Conservation (phyloP, 2,329 filamentous ascomycete species). For the Chaetomiaceae sp. region DNA sequence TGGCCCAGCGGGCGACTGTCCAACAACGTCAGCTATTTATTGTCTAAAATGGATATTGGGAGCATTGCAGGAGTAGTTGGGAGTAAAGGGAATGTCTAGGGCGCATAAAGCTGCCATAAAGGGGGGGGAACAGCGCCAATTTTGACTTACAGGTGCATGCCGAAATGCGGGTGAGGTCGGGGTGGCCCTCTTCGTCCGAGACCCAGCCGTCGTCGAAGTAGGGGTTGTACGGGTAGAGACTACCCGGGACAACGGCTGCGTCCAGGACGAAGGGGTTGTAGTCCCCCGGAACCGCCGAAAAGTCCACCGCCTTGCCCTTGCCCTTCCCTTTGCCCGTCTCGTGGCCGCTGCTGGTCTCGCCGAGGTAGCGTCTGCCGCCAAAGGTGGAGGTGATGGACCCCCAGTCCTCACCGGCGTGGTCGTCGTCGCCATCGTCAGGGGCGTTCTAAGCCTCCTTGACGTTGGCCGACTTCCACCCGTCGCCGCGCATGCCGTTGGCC, state of each 20-base stretch:
- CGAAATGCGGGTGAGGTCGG: not conserved
- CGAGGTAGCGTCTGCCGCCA: not conserved
- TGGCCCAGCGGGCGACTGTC: too few species aligned
- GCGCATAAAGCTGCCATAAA: too few species aligned
- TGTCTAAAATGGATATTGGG: too few species aligned
- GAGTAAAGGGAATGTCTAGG: too few species aligned
- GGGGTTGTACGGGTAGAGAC: not conserved
- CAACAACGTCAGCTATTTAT: too few species aligned
- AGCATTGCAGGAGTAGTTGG: too few species aligned
- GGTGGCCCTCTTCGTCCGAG: constrained; percentile 6
- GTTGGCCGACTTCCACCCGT: not conserved
- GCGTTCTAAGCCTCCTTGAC: not conserved
- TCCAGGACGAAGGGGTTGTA: not conserved
- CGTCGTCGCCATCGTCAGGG: not conserved
- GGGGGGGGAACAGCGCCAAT: too few species aligned
- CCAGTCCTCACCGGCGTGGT: too few species aligned
- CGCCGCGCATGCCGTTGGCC: not conserved
- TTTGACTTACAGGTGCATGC: not conserved
- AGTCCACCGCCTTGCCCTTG: not conserved
- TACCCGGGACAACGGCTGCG: too few species aligned
- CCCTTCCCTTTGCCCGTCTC: not conserved
- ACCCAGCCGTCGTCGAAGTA: not conserved
- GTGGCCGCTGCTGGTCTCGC: not conserved
- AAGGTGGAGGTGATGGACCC: not conserved
- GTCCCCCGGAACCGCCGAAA: too few species aligned